Evolutionary conservation across 2,329 filamentous ascomycete species (phyloP), one percentile per base, ranked within the genome.

Genomic region (Hypoxylon sp.): DNA sequence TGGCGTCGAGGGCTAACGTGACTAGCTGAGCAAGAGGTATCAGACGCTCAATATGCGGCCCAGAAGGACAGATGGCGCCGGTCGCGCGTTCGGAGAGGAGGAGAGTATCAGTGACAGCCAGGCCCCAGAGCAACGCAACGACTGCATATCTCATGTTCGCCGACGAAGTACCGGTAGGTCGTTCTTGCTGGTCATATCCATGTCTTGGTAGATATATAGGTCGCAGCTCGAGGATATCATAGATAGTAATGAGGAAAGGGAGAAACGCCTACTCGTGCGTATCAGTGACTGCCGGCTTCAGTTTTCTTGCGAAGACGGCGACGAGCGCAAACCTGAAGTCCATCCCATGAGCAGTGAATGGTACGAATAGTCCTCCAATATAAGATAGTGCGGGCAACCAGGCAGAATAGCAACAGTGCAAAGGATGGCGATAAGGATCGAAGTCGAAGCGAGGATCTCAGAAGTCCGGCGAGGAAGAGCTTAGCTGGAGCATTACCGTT

Each of bases 271-370:
- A 52, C 41, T 12, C 14, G 12, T 45, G 11, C 7, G 9, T 23
- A n/a, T 68, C 37, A 67, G 60, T 16, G 23, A 29, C n/a, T n/a
- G 32, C 5, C 3, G 34, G 8, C 21, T 47, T 56, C 34, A 16
- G 2, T 27, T 41, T 11, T 14, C 9, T 37, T 34, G n/a, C 6
- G 29, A 45, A 50, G n/a, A 6, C 8, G 16, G 32, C n/a, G 12
- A 37, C 11, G 4, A 19, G 53, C 16, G 71, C 75, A 29, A 66
- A 79, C 78, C 69, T 78, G 72, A 39, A 78, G 63, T 12, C 77
- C 78, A 37, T 76, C 73, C 69, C 70, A 77, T 39, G 76, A 78
- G 65, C 71, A 78, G 63, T 75, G 77, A 6, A 78, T 74, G 2
- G 74, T 76, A 7, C 76, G 73, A 19, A 74, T 74, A 3, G 72